Base-by-base conservation (phyloP, 2,329 filamentous ascomycete genomes). In the Delphinella strobiligena region DNA sequence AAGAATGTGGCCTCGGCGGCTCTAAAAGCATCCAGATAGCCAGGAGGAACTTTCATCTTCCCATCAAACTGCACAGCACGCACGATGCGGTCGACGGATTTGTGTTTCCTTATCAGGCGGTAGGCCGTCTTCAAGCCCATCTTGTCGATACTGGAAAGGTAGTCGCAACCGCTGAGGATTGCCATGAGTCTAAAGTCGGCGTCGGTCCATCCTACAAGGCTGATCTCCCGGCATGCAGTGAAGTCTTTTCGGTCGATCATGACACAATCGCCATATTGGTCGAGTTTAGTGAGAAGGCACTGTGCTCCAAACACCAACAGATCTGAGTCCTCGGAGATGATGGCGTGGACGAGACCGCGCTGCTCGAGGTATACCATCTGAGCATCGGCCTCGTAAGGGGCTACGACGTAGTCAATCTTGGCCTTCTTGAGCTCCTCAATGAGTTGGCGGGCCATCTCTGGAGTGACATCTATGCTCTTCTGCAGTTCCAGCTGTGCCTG, bases 361-460 rank as follows among this genome's bases (percentile, higher is more conserved):
- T 79, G 78, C 61, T 98, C 91, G 29, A 98, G 71, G 55, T 96
- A 98, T 18, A 87, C 88, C 51, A 98, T 72, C 60, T 98, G 89
- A n/a, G 89, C 81, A 60, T 98, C 91, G 34, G 91, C 91, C 67
- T 98, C 91, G 61, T 95, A 98, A 0, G 91, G 91, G 1, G 91
- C 91, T 14, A 98, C 93, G 40, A 98, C 71, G 56, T 94, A 96
- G 42, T 85, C 74, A 12, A 98, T 72, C 30, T 77, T 72, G 53
- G 80, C 67, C 52, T 76, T 75, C 63, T 93, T 95, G 52, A 96
- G 69, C 58, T 93, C 85, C 49, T 95, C 87, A 43, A 98, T 98
- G 38, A 96, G 65, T 49, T 83, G 73, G 5, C 84, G 77, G 5
- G 91, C 91, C 93, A 98, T 98, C 52, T 91, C 80, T 2, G 93